Conservation (phyloP, 208 protist species). For the Acanthamoeba sp. region DNA sequence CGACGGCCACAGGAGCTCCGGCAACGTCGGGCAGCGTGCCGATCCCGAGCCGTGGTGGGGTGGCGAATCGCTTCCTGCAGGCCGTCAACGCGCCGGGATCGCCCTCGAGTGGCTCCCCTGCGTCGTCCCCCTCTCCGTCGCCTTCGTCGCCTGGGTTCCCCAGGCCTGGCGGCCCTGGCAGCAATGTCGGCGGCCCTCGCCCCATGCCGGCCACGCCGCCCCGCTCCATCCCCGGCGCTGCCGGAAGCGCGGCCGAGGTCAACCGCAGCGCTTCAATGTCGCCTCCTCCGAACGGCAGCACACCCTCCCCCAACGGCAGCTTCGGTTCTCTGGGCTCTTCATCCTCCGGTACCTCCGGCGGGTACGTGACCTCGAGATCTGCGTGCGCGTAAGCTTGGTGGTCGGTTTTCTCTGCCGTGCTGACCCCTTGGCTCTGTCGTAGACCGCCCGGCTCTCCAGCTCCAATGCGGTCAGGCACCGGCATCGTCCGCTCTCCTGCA, state of each 20-base stretch:
- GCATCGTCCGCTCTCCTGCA: not conserved
- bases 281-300: not conserved
- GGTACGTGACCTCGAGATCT: not conserved
- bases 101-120: not conserved
- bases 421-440: not conserved
- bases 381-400: not conserved
- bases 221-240: not conserved
- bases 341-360: not conserved
- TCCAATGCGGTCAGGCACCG: not conserved
- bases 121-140: not conserved
- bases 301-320: not conserved
- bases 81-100: conserved; percentile 7
- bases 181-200: not conserved
- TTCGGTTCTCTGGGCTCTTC: conserved; percentile 19
- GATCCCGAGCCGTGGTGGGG: not conserved
- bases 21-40: not conserved
- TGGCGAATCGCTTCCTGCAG: conserved; percentile 2
- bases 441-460: conserved; percentile 16
- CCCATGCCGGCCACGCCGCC: not conserved
- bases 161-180: not conserved
- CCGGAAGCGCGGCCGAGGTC: not conserved
- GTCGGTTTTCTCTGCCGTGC: not conserved
- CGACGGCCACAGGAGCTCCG: not conserved
- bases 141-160: not conserved
- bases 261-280: not conserved